phyloP scores from a whole-genome alignment of 352 stramenopile genomes.

The Pythium volutum region DNA sequence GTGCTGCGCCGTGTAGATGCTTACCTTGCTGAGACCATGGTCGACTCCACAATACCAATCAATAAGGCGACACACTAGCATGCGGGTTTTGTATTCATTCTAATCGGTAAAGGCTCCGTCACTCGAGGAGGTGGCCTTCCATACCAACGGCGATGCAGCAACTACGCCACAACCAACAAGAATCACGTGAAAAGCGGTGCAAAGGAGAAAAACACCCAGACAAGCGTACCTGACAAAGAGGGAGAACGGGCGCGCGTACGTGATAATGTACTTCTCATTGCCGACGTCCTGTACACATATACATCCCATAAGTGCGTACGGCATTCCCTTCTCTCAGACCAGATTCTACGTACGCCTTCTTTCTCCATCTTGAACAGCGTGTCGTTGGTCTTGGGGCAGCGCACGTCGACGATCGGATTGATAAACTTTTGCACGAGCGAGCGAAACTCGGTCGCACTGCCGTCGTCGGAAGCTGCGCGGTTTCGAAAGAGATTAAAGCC shows the following conservation, averaged over 20 bases:
- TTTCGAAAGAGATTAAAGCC: constrained; percentile 50
- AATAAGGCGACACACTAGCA: not conserved
- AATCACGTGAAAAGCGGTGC: not conserved
- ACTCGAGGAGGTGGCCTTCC: constrained; percentile 64
- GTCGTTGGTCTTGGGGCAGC: constrained; percentile 60
- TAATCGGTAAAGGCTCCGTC: not conserved
- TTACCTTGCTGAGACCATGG: not conserved
- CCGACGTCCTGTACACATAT: constrained; percentile 40
- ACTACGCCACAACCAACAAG: too few relatives aligned
- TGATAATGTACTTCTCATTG: constrained; percentile 75
- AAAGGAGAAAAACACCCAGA: too few relatives aligned
- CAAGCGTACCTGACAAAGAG: constrained; percentile 64
- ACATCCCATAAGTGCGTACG: constrained; percentile 1
- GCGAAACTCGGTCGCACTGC: constrained; percentile 23
- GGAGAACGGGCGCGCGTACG: constrained; percentile 71
- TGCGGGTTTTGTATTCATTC: not conserved
- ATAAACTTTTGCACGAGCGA: constrained; percentile 66
- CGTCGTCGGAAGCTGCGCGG: constrained; percentile 32
- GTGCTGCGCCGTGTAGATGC: constrained; percentile 4
- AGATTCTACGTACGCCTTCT: constrained; percentile 47
- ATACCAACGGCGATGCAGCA: constrained; percentile 70
- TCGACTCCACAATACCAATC: not conserved
- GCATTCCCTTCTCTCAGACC: not conserved
- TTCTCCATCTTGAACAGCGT: constrained; percentile 80
- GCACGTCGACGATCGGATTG: constrained; percentile 71